phyloP scores from a whole-genome alignment of 306 rosid genomes.

The Cercis canadensis region DNA sequence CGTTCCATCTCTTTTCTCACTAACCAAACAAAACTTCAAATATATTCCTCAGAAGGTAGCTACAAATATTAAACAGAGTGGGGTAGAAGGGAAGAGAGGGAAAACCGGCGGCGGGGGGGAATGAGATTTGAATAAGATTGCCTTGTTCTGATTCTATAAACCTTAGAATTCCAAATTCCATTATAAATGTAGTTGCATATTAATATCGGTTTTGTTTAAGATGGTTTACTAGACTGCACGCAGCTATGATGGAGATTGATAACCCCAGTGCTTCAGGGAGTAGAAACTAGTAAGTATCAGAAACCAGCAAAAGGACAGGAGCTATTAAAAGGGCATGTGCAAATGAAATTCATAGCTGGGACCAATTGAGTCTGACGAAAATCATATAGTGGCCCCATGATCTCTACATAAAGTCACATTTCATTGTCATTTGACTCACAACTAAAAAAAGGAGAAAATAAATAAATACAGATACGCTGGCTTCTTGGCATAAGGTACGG shows the following conservation, averaged over 20 bases:
- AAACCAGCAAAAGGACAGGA: slow-evolving; percentile 41
- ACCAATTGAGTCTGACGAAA: slow-evolving; percentile 47
- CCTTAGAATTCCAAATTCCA: slow-evolving; percentile 15
- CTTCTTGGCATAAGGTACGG: slow-evolving; percentile 41
- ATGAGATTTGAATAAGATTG: slow-evolving; percentile 20
- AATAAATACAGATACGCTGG: slow-evolving; percentile 34
- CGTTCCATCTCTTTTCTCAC: too few species aligned
- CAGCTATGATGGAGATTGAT: slow-evolving; percentile 31
- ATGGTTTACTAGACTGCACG: slow-evolving; percentile 9
- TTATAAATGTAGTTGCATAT: slow-evolving; percentile 18
- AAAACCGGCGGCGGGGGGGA: slow-evolving; percentile 1
- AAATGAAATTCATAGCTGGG: slow-evolving; percentile 15
- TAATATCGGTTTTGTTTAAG: not conserved
- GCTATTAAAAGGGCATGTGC: slow-evolving; percentile 31
- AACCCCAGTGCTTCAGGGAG: slow-evolving; percentile 26
- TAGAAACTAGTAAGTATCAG: slow-evolving; percentile 29
- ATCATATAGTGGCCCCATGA: slow-evolving; percentile 51
- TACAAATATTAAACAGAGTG: not conserved
- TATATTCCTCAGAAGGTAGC: too few species aligned
- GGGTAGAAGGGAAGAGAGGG: slow-evolving; percentile 5
- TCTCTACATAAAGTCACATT: slow-evolving; percentile 42
- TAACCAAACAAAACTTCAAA: too few species aligned
- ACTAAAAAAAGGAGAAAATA: slow-evolving; percentile 4
- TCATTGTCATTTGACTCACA: slow-evolving; percentile 37
- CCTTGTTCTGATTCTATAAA: slow-evolving; percentile 2